A percentile compares a stretch with the other conserved stretches of the same genome.
Evolutionary conservation across 2,329 filamentous ascomycete genomes (phyloP).

Genomic region (Gyromitra esculenta): DNA sequence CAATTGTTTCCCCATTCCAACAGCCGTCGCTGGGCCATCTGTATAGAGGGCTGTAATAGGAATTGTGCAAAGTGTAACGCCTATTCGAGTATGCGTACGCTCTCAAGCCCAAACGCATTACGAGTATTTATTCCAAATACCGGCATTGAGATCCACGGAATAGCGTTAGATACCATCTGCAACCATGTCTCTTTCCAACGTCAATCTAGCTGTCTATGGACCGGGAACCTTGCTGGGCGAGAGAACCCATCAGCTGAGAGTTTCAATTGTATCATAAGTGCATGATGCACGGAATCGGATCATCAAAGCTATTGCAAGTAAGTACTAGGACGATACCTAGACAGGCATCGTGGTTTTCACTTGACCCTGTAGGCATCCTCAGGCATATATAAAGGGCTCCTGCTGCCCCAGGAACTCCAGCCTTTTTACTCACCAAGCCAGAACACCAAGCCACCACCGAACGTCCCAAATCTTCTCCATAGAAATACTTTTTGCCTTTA

Average conservation of each 20-base stretch:
- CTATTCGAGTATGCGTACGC: not conserved
- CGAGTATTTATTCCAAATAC: not conserved
- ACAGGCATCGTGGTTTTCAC: not conserved
- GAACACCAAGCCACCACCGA: constrained; percentile 5
- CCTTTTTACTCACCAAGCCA: not conserved
- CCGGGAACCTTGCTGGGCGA: constrained; percentile 8
- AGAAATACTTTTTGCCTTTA: not conserved
- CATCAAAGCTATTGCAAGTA: not conserved
- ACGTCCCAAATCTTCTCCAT: not conserved
- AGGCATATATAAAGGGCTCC: constrained; percentile 7
- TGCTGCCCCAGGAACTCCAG: not conserved
- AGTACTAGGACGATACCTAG: not conserved
- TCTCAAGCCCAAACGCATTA: not conserved
- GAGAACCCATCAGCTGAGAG: not conserved
- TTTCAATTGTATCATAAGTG: constrained; percentile 9
- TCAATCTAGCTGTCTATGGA: not conserved
- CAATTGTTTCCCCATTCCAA: not conserved
- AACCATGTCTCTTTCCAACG: not conserved
- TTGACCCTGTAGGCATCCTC: not conserved
- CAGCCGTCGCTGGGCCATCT: not conserved
- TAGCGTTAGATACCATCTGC: not conserved
- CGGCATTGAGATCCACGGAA: not conserved
- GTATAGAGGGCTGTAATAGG: not conserved
- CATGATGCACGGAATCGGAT: constrained; percentile 16
- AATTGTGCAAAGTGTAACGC: not conserved